A percentile compares a stretch with the other conserved stretches of the same genome.
Conservation (phyloP, 129 eudicot species). For the Rutidosis leptorrhynchoides region DNA sequence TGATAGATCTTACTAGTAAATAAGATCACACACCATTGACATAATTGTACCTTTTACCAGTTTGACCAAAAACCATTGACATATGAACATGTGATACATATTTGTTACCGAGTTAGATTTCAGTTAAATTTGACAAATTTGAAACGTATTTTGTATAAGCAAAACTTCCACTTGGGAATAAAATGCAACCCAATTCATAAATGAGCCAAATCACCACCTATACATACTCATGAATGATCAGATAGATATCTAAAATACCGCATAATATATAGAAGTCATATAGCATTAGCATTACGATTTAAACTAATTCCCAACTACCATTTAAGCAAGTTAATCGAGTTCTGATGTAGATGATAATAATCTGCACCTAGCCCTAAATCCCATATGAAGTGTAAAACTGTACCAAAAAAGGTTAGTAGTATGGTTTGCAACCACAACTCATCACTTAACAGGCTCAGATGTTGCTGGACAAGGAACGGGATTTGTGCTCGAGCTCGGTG, state of each 20-base stretch:
- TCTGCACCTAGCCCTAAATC: constrained; percentile 12
- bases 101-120: too few species aligned
- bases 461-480: not conserved
- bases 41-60: too few species aligned
- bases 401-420: constrained; percentile 15
- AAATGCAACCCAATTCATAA: not conserved
- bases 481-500: constrained; percentile 29
- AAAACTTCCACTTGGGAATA: too few species aligned
- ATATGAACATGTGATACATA: too few species aligned
- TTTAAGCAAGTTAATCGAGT: not conserved
- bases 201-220: not conserved
- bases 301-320: constrained; percentile 20
- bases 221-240: not conserved
- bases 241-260: not conserved
- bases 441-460: constrained; percentile 25
- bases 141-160: too few species aligned
- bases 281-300: constrained; percentile 17
- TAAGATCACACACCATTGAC: too few species aligned
- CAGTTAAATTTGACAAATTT: not conserved
- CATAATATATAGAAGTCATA: constrained; percentile 15
- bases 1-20: too few species aligned
- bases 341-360: not conserved
- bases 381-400: constrained; percentile 21
- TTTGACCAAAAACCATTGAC: too few species aligned
- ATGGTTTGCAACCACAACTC: not conserved